Percentiles rank a stretch among this genome's conserved stretches.
Evolutionary conservation across 2,329 filamentous ascomycete species (phyloP).

Genomic region (Endothia cerciana): DNA sequence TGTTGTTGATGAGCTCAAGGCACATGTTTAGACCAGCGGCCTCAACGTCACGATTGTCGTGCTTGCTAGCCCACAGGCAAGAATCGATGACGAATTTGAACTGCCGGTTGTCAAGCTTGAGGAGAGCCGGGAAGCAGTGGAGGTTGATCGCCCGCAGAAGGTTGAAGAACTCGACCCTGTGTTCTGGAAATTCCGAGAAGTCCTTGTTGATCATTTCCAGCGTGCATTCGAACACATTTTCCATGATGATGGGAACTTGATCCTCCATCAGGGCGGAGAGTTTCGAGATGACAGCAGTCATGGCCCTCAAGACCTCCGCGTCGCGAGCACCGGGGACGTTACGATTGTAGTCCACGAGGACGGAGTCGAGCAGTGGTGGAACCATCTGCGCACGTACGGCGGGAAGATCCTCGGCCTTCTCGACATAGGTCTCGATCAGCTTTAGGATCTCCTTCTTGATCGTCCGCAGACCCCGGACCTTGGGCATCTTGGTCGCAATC

Average conservation of each 20-base stretch:
- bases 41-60: slow-evolving; percentile 98
- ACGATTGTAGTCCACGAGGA: slow-evolving; percentile 93
- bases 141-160: slow-evolving; percentile 93
- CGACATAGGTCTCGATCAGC: slow-evolving; percentile 96
- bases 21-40: slow-evolving; percentile 97
- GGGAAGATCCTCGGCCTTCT: slow-evolving; percentile 95
- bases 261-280: slow-evolving; percentile 96
- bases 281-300: slow-evolving; percentile 96
- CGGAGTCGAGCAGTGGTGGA: slow-evolving; percentile 90
- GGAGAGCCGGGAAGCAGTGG: slow-evolving; percentile 91
- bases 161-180: slow-evolving; percentile 99
- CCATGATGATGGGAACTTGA: slow-evolving; percentile 96
- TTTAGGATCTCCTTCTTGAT: slow-evolving; percentile 99
- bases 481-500: slow-evolving; percentile 96
- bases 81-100: slow-evolving; percentile 99
- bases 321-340: slow-evolving; percentile 96
- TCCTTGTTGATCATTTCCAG: slow-evolving; percentile 99
- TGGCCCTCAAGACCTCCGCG: slow-evolving; percentile 94
- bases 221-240: slow-evolving; percentile 97
- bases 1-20: slow-evolving; percentile 94
- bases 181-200: slow-evolving; percentile 98
- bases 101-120: slow-evolving; percentile 92
- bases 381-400: slow-evolving; percentile 94
- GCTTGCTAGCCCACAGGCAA: slow-evolving; percentile 99
- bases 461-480: slow-evolving; percentile 89